A percentile compares a stretch with the other conserved stretches of the same genome.
phyloP scores from a whole-genome alignment of 2,329 filamentous ascomycete species.

The Orbilia oligospora region DNA sequence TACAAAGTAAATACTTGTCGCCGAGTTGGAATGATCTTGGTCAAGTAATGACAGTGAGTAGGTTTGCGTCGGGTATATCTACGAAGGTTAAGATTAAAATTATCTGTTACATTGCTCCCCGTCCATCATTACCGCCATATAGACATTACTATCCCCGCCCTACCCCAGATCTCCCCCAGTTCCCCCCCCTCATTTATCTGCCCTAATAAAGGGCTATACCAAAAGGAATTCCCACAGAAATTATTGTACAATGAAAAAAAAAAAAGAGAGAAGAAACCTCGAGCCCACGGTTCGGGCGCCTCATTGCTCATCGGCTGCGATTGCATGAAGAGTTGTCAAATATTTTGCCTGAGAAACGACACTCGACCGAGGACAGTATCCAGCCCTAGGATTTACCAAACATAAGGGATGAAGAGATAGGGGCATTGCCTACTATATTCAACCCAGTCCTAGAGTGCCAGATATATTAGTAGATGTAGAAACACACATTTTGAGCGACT shows the following conservation, averaged over 20 bases:
- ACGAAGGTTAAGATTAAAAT: not conserved
- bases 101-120: conserved; percentile 11
- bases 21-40: too few species aligned
- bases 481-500: not conserved
- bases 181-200: conserved; percentile 5
- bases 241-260: conserved; percentile 58
- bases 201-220: conserved; percentile 56
- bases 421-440: conserved; percentile 86
- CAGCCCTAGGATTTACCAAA: conserved; percentile 35
- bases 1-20: too few species aligned
- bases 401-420: conserved; percentile 82
- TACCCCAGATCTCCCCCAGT: not conserved
- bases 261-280: too few species aligned
- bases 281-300: not conserved
- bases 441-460: conserved; percentile 74
- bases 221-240: conserved; percentile 44
- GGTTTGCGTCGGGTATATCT: not conserved
- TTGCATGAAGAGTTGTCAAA: conserved; percentile 1
- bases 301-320: not conserved
- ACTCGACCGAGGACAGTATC: not conserved
- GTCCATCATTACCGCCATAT: conserved; percentile 17
- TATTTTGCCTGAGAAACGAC: not conserved
- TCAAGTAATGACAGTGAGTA: not conserved
- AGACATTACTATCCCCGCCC: conserved; percentile 1
- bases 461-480: conserved; percentile 10